A percentile compares a stretch with the other conserved stretches of the same genome.
phyloP scores from a whole-genome alignment of 1,139 yeast genomes.

The Geotrichum histeridarum region DNA sequence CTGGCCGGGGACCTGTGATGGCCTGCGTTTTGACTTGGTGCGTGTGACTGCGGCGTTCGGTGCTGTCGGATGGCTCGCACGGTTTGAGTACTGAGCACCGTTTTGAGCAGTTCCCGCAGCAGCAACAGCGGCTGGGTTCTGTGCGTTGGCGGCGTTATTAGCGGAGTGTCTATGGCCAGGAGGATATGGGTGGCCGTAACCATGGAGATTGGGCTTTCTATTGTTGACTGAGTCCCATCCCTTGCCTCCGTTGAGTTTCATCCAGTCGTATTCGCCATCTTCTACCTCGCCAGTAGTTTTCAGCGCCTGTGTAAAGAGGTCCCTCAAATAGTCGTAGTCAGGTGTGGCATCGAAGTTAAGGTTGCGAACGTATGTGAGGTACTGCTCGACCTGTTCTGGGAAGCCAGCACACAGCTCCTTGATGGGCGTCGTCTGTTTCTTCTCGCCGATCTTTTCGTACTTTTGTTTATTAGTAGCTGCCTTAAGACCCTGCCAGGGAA shows the following conservation, averaged over 20 bases:
- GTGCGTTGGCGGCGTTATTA: background rate
- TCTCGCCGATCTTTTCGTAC: constrained; percentile 93
- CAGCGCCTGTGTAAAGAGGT: constrained; percentile 68
- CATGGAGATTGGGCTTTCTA: constrained; percentile 85
- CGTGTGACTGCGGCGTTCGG: constrained; percentile 35
- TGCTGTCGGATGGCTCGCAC: constrained; percentile 26
- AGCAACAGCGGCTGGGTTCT: background rate
- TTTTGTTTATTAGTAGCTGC: constrained; percentile 97
- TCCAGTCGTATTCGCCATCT: constrained; percentile 93
- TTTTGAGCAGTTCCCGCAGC: constrained; percentile 6
- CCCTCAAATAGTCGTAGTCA: constrained; percentile 80
- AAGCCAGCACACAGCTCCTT: constrained; percentile 73
- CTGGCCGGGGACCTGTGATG: constrained; percentile 12
- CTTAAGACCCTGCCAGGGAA: constrained; percentile 98
- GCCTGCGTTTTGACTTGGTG: constrained; percentile 32
- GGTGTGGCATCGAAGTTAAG: constrained; percentile 91
- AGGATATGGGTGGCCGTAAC: constrained; percentile 72
- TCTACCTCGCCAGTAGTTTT: constrained; percentile 65
- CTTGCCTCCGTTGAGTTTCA: constrained; percentile 82
- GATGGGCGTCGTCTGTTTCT: constrained; percentile 84
- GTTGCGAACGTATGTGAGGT: constrained; percentile 74
- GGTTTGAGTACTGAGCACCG: constrained; percentile 6
- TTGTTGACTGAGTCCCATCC: constrained; percentile 86
- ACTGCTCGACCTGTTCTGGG: constrained; percentile 83
- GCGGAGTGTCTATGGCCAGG: constrained; percentile 30